Evolutionary conservation across 495 filamentous ascomycete species (phyloP).

Genomic region (Xylaria cubensis): DNA sequence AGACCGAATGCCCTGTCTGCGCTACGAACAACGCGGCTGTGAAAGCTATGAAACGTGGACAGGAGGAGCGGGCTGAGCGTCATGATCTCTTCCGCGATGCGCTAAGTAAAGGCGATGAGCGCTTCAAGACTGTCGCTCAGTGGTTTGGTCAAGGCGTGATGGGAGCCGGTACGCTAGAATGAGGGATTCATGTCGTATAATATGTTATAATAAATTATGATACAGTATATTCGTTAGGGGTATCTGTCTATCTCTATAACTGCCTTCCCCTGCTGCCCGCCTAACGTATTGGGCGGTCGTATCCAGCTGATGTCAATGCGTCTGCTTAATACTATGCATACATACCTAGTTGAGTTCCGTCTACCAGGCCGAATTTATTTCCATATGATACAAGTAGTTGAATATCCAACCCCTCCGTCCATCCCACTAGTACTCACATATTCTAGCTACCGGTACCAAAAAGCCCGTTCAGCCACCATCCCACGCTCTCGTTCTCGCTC

Average conservation of each 20-base stretch:
- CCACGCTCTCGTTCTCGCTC: conserved; percentile 30
- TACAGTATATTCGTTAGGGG: conserved; percentile 1
- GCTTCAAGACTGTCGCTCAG: conserved; percentile 86
- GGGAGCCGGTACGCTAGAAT: conserved; percentile 45
- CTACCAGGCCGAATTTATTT: neutral
- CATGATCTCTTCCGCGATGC: conserved; percentile 91
- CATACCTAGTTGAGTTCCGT: neutral
- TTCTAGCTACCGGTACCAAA: conserved; percentile 37
- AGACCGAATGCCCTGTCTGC: conserved; percentile 85
- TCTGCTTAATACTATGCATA: neutral
- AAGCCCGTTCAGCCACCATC: conserved; percentile 46
- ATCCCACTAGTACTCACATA: neutral
- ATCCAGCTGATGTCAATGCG: neutral
- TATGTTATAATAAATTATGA: conserved; percentile 12
- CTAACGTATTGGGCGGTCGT: neutral
- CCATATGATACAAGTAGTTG: neutral
- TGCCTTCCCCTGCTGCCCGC: neutral
- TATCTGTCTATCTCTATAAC: conserved; percentile 21
- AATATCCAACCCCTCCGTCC: neutral
- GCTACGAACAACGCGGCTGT: conserved; percentile 84
- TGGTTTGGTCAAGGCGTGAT: conserved; percentile 96
- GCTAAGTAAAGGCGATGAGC: conserved; percentile 77
- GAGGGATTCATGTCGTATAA: neutral
- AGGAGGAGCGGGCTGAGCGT: conserved; percentile 84
- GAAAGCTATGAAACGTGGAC: conserved; percentile 79